Conservation (phyloP, 768 basidiomycete species). For the Calocera viscosa region DNA sequence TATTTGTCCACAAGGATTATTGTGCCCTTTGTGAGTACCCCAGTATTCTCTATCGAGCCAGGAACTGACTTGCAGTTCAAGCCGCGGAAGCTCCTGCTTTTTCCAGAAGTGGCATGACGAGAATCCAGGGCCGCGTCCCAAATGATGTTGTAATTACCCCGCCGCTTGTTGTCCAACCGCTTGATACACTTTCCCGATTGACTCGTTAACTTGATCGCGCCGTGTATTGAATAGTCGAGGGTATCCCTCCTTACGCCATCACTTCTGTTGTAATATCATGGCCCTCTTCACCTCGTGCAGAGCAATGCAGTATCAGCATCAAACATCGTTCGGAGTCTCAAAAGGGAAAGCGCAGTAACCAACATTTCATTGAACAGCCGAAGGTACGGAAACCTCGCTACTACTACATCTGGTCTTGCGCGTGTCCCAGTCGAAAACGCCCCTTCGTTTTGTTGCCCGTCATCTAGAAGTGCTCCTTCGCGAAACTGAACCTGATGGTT, state of each 20-base stretch:
- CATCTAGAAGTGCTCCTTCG: conserved; percentile 46
- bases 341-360: background rate
- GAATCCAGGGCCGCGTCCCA: background rate
- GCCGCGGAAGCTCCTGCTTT: background rate
- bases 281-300: too few species aligned
- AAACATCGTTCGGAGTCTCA: too few species aligned
- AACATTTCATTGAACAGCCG: background rate
- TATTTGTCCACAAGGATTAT: background rate
- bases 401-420: background rate
- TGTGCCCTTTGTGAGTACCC: background rate
- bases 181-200: background rate
- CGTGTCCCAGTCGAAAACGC: background rate
- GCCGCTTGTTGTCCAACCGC: background rate
- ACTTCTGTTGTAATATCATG: background rate
- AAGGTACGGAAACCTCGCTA: background rate
- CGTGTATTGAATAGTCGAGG: background rate
- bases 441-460: background rate
- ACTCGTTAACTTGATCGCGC: background rate
- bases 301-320: too few species aligned
- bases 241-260: background rate
- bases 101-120: conserved; percentile 7
- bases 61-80: background rate
- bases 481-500: conserved; percentile 62
- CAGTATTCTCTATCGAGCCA: background rate
- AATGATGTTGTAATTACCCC: background rate